Conservation (phyloP, 2,329 filamentous ascomycete genomes). For the Metarhizium album region DNA sequence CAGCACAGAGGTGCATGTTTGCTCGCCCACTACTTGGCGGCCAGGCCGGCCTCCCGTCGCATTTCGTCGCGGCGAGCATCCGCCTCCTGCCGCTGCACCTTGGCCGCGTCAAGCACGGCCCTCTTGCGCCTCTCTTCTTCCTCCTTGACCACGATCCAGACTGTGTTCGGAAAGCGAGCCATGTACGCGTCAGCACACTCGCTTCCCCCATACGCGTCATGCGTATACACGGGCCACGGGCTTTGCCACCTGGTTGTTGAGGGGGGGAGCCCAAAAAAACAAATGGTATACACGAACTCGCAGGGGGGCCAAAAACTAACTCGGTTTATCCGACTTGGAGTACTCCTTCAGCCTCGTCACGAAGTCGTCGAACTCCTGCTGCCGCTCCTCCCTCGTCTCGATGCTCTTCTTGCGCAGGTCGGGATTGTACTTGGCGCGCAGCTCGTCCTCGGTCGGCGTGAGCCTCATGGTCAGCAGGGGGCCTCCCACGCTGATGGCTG, state of each 20-base stretch:
- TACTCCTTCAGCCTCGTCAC: conserved; percentile 76
- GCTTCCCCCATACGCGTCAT: background rate
- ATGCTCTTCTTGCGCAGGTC: conserved; percentile 83
- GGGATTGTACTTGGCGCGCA: conserved; percentile 86
- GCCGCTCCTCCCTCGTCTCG: conserved; percentile 63
- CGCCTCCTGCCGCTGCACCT: conserved; percentile 29
- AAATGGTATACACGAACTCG: background rate
- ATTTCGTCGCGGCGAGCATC: conserved; percentile 36
- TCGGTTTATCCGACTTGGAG: conserved; percentile 83
- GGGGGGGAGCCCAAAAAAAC: no score
- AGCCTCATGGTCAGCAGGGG: conserved; percentile 74
- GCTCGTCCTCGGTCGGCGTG: conserved; percentile 78
- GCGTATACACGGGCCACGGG: background rate
- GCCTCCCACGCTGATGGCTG: conserved; percentile 65
- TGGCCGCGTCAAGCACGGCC: conserved; percentile 23
- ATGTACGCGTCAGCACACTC: conserved; percentile 7
- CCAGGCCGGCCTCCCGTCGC: conserved; percentile 36
- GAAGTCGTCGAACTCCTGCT: conserved; percentile 85
- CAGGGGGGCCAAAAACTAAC: conserved; percentile 39
- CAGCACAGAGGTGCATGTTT: background rate
- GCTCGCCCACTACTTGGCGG: conserved; percentile 17
- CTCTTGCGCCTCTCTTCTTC: conserved; percentile 32
- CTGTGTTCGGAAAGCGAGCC: conserved; percentile 18
- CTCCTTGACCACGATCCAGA: conserved; percentile 41
- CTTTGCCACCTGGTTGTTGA: background rate